Evolutionary conservation across 2,329 filamentous ascomycete genomes (phyloP), one percentile per base, ranked within the genome.

Genomic region (Sphaerulina populicola): DNA sequence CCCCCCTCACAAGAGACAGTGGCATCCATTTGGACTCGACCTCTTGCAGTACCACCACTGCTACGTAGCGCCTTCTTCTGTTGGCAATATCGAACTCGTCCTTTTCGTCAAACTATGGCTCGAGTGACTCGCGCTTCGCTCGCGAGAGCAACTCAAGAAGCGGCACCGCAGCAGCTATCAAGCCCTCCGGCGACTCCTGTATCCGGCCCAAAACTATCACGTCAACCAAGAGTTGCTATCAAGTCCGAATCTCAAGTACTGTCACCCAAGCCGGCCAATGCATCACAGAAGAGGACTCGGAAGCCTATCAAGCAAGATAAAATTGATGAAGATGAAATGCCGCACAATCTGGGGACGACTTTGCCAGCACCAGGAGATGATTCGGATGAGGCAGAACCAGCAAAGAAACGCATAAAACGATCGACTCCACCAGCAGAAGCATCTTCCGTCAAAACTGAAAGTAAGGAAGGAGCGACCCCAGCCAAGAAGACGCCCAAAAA

Each of bases 281-380:
- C 56, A 42, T 60, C 57, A 21, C 65, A 65, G 11, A 75, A 74
- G 56, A 66, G 72, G 15, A 57, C 62, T 2, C 65, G 67, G 49
- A 64, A 63, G 47, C 45, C 62, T 29, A 52, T 64, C n/a, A 68
- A 68, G 38, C 64, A 67, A 42, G 67, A 70, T 47, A 63, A 68
- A 38, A 49, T 64, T 56, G 66, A 72, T 23, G 54, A 68, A 48
- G 69, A 78, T 52, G 73, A 78, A 44, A 66, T 81, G 35, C 78
- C 78, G 12, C 78, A 81, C 63, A 80, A 78, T 44, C 65, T 81
- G n/a, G 77, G 76, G 5, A 64, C 65, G 6, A 55, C 62, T 14
- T 47, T 66, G 49, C 67, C 51, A 40, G 69, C 53, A 31, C 63
- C 51, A 29, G 63, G 65, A 35, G 57, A 62, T 35, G 49, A 53